Evolutionary conservation across 2,329 filamentous ascomycete genomes (phyloP).

Genomic region (Arthrobotrys sphaeroides): DNA sequence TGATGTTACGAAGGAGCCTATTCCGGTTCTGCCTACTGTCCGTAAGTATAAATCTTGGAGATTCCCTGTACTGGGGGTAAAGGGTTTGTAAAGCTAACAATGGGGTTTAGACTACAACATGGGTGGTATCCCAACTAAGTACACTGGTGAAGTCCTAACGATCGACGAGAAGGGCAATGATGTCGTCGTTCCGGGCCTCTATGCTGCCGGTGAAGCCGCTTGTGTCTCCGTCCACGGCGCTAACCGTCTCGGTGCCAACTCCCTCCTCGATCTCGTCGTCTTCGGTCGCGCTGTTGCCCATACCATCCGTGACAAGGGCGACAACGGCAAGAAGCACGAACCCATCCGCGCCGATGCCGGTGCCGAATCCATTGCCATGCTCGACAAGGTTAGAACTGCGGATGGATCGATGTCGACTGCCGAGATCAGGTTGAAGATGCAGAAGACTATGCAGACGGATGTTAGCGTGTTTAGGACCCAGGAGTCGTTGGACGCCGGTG

Average conservation of each 20-base stretch:
- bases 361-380: slow-evolving; percentile 82
- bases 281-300: slow-evolving; percentile 97
- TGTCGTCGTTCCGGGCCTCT: slow-evolving; percentile 91
- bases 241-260: slow-evolving; percentile 98
- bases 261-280: slow-evolving; percentile 93
- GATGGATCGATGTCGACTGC: slow-evolving; percentile 86
- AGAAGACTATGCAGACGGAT: slow-evolving; percentile 98
- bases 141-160: slow-evolving; percentile 94
- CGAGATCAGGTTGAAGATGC: slow-evolving; percentile 90
- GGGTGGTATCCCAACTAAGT: slow-evolving; percentile 97
- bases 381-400: slow-evolving; percentile 85
- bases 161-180: slow-evolving; percentile 84
- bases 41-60: slow-evolving; percentile 55
- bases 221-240: slow-evolving; percentile 98
- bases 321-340: slow-evolving; percentile 80
- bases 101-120: slow-evolving; percentile 87
- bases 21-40: slow-evolving; percentile 66
- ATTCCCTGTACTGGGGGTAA: background rate
- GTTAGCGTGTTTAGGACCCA: slow-evolving; percentile 97
- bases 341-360: slow-evolving; percentile 85
- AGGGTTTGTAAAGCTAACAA: slow-evolving; percentile 12
- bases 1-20: slow-evolving; percentile 81
- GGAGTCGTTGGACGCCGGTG: slow-evolving; percentile 91
- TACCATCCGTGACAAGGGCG: slow-evolving; percentile 94
- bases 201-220: slow-evolving; percentile 95